phyloP scores from a whole-genome alignment of 352 stramenopile species.

The Phytophthora pinifolia region DNA sequence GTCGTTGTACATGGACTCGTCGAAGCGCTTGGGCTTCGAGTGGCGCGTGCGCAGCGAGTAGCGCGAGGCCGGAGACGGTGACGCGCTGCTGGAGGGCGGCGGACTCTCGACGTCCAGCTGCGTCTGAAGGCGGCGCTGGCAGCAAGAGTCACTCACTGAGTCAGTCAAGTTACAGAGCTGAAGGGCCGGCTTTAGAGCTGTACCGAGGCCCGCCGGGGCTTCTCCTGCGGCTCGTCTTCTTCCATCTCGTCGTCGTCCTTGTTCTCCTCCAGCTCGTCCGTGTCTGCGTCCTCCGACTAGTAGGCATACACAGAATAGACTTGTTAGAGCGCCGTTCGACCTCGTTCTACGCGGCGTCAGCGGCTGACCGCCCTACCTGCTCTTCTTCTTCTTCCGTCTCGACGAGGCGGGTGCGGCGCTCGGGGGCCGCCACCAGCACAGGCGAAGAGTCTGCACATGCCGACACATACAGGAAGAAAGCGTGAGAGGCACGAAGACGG shows the following conservation, averaged over 20 bases:
- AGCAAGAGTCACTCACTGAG: neutral
- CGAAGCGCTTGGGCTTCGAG: slow-evolving; percentile 58
- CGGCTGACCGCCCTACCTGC: no score
- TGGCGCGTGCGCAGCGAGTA: slow-evolving; percentile 61
- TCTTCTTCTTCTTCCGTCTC: slow-evolving; percentile 20
- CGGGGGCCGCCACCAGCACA: slow-evolving; percentile 16
- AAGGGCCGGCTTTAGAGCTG: neutral
- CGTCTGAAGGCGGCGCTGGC: slow-evolving; percentile 26
- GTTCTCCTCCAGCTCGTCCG: slow-evolving; percentile 27
- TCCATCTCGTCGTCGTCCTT: slow-evolving; percentile 19
- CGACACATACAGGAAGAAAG: neutral
- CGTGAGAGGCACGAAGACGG: neutral
- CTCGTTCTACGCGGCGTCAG: no score
- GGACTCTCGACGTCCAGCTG: slow-evolving; percentile 17
- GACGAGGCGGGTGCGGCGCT: slow-evolving; percentile 11
- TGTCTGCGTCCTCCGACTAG: slow-evolving; percentile 28
- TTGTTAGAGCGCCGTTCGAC: no score
- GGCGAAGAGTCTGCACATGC: slow-evolving; percentile 26
- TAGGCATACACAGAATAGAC: neutral
- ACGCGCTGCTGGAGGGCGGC: slow-evolving; percentile 18
- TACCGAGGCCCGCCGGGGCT: slow-evolving; percentile 17
- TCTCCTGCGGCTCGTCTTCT: slow-evolving; percentile 3
- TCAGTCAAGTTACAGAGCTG: neutral
- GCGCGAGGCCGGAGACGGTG: slow-evolving; percentile 23
- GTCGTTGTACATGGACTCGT: slow-evolving; percentile 69